These are phyloP conservation scores for Blastomyces gilchristii DNA, from an alignment of 2,329 filamentous ascomycete species.

Conservation along the genomic window DNA sequence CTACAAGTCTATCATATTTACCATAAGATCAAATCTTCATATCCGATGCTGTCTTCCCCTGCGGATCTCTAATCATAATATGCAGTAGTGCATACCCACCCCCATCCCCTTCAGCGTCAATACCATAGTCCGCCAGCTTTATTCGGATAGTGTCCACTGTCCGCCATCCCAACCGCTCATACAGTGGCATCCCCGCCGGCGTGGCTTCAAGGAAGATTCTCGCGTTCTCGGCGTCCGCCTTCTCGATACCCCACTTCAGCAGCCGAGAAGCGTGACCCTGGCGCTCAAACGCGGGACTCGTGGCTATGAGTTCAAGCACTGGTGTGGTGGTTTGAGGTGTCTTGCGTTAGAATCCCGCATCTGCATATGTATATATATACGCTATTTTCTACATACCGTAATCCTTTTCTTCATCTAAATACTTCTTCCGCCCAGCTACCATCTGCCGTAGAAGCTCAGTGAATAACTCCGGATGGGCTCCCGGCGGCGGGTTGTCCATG, in stretches of 20 bases:
- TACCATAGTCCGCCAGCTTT: constrained; percentile 7
- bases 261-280: constrained; percentile 6
- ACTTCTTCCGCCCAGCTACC: background rate
- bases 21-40: constrained; percentile 4
- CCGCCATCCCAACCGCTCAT: constrained; percentile 9
- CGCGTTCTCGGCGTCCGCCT: constrained; percentile 6
- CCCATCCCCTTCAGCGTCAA: constrained; percentile 6
- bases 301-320: constrained; percentile 8
- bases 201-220: constrained; percentile 9
- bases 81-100: background rate
- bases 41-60: background rate
- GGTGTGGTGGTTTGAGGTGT: background rate
- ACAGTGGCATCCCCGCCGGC: background rate
- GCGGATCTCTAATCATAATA: constrained; percentile 9
- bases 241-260: constrained; percentile 5
- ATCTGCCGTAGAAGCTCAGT: background rate
- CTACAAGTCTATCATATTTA: background rate
- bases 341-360: background rate
- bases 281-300: constrained; percentile 1
- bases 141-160: background rate
- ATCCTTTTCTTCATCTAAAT: constrained; percentile 9
- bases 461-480: background rate
- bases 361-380: background rate
- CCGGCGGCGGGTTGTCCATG: constrained; percentile 1
- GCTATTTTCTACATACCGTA: constrained; percentile 3